Evolutionary conservation across 1,284 basidiomycete species (phyloP).

Genomic region (Boletus mariae): DNA sequence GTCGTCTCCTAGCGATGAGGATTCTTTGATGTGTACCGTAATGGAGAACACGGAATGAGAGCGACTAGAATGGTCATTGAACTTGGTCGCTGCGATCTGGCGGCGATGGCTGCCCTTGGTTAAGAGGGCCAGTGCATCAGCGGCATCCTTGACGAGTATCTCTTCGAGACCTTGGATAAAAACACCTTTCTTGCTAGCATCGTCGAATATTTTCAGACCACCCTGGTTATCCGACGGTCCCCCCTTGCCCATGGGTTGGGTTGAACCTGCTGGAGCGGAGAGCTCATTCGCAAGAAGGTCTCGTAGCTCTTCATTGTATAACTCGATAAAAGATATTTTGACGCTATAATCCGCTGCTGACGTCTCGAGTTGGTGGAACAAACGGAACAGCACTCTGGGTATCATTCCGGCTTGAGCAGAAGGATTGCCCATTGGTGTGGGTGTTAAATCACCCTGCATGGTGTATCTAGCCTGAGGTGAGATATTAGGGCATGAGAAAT

Average conservation of each 20-base stretch:
- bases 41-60: conserved; percentile 99
- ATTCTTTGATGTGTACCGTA: conserved; percentile 91
- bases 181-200: conserved; percentile 82
- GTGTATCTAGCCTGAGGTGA: conserved; percentile 62
- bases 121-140: conserved; percentile 83
- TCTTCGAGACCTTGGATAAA: conserved; percentile 96
- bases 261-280: conserved; percentile 53
- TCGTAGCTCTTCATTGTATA: conserved; percentile 99
- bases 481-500: conserved; percentile 5
- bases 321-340: conserved; percentile 91
- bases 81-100: conserved; percentile 95
- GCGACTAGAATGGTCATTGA: conserved; percentile 96
- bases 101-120: conserved; percentile 87
- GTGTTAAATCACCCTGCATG: conserved; percentile 88
- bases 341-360: conserved; percentile 84
- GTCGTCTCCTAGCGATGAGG: conserved; percentile 77
- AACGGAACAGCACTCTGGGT: conserved; percentile 89
- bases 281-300: conserved; percentile 82
- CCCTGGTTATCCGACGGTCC: conserved; percentile 38
- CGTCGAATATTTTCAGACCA: conserved; percentile 90
- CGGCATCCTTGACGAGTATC: conserved; percentile 76
- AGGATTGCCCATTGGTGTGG: conserved; percentile 84
- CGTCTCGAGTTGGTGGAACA: conserved; percentile 87
- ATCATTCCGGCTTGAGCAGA: conserved; percentile 93
- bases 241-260: conserved; percentile 71